Conservation (phyloP, 768 basidiomycete genomes). For the Tricholoma terreum region DNA sequence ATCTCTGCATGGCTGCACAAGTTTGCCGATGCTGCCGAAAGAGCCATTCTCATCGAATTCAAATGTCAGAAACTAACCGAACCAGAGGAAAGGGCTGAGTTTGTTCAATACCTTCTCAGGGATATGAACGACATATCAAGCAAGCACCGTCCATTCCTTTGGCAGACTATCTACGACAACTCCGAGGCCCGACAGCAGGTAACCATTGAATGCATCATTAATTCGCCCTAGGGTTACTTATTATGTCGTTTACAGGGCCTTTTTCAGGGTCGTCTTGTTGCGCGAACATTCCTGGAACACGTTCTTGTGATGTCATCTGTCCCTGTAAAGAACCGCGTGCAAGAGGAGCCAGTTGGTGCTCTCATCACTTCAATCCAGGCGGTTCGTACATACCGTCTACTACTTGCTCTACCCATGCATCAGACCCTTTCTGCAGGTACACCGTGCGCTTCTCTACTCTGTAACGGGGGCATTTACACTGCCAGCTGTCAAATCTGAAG, state of each 20-base stretch:
- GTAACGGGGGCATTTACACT: neutral
- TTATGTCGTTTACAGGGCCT: neutral
- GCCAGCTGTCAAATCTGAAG: neutral
- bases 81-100: neutral
- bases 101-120: too few relatives aligned
- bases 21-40: neutral
- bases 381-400: neutral
- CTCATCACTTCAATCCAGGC: neutral
- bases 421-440: neutral
- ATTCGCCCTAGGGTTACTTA: too few relatives aligned
- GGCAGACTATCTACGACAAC: neutral
- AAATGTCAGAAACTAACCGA: neutral
- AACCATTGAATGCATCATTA: too few relatives aligned
- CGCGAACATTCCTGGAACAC: neutral
- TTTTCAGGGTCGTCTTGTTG: neutral
- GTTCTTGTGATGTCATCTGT: neutral
- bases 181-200: neutral
- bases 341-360: neutral
- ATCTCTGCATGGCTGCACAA: constrained; percentile 2
- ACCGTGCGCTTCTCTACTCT: neutral
- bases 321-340: neutral
- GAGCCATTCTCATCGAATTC: neutral
- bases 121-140: neutral
- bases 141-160: neutral
- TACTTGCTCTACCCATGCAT: neutral